phyloP scores from a whole-genome alignment of 2,329 filamentous ascomycete genomes.

The Aspergillaceae sp. region DNA sequence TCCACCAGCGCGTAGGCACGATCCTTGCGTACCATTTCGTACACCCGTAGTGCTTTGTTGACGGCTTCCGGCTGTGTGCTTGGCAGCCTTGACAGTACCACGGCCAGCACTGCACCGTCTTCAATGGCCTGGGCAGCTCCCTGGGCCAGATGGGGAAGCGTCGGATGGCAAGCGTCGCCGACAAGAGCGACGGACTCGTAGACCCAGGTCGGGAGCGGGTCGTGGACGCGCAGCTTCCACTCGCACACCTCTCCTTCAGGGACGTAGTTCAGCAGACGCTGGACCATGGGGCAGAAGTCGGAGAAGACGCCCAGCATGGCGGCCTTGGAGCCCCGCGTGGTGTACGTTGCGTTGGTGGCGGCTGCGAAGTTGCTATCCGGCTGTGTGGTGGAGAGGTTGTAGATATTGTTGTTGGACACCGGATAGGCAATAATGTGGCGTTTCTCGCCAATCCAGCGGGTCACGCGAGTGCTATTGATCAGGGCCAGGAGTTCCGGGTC shows the following conservation, averaged over 20 bases:
- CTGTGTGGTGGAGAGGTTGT: slow-evolving; percentile 57
- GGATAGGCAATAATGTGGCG: slow-evolving; percentile 60
- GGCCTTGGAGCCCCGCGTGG: slow-evolving; percentile 51
- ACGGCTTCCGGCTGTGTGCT: slow-evolving; percentile 39
- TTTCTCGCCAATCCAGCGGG: slow-evolving; percentile 55
- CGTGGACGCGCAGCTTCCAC: slow-evolving; percentile 55
- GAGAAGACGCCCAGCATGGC: slow-evolving; percentile 52
- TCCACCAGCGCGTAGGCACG: slow-evolving; percentile 49
- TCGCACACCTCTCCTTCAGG: slow-evolving; percentile 56
- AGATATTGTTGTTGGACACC: slow-evolving; percentile 53
- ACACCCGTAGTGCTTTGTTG: slow-evolving; percentile 46
- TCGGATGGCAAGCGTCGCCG: slow-evolving; percentile 54
- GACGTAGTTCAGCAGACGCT: slow-evolving; percentile 52
- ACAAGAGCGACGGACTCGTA: slow-evolving; percentile 45
- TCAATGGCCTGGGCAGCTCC: slow-evolving; percentile 58
- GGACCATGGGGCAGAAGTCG: slow-evolving; percentile 53
- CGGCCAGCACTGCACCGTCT: slow-evolving; percentile 49
- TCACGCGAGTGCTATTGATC: slow-evolving; percentile 48
- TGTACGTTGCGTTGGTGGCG: slow-evolving; percentile 51
- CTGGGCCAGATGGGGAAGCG: slow-evolving; percentile 54
- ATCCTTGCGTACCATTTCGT: slow-evolving; percentile 47
- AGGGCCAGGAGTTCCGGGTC: slow-evolving; percentile 47
- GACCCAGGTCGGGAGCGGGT: slow-evolving; percentile 54
- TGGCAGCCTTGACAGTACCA: slow-evolving; percentile 42
- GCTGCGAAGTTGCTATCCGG: slow-evolving; percentile 51